A percentile compares a stretch with the other conserved stretches of the same genome.
Evolutionary conservation across 768 basidiomycete species (phyloP).

Genomic region (Collybia mongolica): DNA sequence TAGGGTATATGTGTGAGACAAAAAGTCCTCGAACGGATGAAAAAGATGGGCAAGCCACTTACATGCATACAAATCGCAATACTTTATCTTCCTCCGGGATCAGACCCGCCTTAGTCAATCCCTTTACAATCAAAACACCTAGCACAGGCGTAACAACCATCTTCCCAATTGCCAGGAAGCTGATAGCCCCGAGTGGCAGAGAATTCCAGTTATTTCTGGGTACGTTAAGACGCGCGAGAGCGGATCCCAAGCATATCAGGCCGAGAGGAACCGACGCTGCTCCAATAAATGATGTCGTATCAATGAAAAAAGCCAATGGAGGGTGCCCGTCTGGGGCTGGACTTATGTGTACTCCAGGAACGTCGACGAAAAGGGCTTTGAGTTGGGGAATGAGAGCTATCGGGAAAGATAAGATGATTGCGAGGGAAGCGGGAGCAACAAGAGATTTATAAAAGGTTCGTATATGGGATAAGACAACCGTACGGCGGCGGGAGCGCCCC

Average conservation of each 20-base stretch:
- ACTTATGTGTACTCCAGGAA: slow-evolving; percentile 33
- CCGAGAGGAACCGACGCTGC: slow-evolving; percentile 54
- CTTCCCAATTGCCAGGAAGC: slow-evolving; percentile 49
- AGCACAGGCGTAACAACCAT: slow-evolving; percentile 58
- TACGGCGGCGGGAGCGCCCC: background rate
- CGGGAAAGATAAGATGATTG: slow-evolving; percentile 45
- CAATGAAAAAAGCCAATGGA: slow-evolving; percentile 50
- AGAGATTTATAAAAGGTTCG: slow-evolving; percentile 29
- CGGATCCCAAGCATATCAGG: slow-evolving; percentile 52
- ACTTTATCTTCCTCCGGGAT: slow-evolving; percentile 55
- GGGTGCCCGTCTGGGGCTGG: slow-evolving; percentile 58
- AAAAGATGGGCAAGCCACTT: slow-evolving; percentile 21
- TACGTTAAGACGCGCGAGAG: slow-evolving; percentile 54
- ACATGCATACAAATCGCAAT: slow-evolving; percentile 70
- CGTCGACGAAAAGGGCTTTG: slow-evolving; percentile 49
- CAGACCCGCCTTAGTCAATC: slow-evolving; percentile 44
- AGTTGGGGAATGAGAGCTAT: slow-evolving; percentile 49
- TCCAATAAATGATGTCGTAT: slow-evolving; percentile 50
- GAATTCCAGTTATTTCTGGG: slow-evolving; percentile 43
- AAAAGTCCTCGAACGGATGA: background rate
- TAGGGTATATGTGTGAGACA: slow-evolving; percentile 14
- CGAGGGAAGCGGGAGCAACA: slow-evolving; percentile 40
- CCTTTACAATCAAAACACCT: slow-evolving; percentile 56
- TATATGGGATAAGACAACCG: background rate
- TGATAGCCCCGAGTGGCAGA: slow-evolving; percentile 51